Base-by-base conservation (phyloP, 257 asterid species). In the Rauvolfia tetraphylla region DNA sequence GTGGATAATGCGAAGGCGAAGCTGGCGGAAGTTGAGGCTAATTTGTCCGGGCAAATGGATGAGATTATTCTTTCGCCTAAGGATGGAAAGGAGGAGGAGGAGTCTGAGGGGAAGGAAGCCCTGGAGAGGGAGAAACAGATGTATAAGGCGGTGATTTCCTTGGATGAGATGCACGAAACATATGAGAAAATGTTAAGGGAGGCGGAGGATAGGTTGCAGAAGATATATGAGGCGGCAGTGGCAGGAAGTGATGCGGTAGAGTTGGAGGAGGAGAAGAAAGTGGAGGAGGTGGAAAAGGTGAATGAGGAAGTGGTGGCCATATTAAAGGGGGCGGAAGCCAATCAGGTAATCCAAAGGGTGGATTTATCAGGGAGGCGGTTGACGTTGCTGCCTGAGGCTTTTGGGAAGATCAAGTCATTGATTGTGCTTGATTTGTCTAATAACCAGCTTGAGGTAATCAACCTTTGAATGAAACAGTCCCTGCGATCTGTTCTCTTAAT, bases 91-190 rank as follows among this genome's bases (percentile, higher is more conserved):
- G 76, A 63, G 72, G 65, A 79, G 73, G 83, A 44, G 58, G 83
- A 84, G 14, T 74, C 59, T 25, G 77, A 49, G 41, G 58, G 66
- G 29, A 79, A 71, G 72, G 82, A 74, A 58, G 79, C 65, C 1
- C 66, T 76, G 66, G 88, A 81, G 49, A 77, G 84, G 88, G 91
- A 90, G 80, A 84, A 75, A 59, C 79, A 85, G 87, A 68, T 81
- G 57, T 88, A 79, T 67, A 89, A 88, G 88, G 91, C 99, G 70
- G 87, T 89, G 80, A 76, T 93, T 31, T 67, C 86, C 67, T 67
- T 92, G 84, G 99, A 95, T 62, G 98, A 90, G 85, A 84, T 91
- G 99, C 96, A 89, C 79, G 94, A 76, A 58, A 83, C 91, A 71
- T 95, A 95, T 74, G 94, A 81, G 88, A 85, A 70, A 87, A 81